phyloP scores from a whole-genome alignment of 306 rosid species.

The Quercus dentata region DNA sequence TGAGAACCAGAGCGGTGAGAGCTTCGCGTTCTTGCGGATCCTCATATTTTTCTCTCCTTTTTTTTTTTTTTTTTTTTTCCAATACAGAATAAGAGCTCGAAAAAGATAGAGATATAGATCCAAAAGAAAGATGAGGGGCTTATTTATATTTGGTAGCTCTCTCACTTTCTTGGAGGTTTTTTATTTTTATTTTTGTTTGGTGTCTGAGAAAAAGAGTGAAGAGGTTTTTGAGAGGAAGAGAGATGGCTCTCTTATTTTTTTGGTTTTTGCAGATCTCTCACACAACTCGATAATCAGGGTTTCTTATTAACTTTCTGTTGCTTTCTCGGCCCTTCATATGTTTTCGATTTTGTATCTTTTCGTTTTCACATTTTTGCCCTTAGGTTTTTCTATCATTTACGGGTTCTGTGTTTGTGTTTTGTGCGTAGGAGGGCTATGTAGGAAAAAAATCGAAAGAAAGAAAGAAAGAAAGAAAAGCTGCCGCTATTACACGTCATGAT shows the following conservation, averaged over 20 bases:
- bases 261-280: constrained; percentile 67
- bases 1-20: constrained; percentile 48
- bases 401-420: neutral
- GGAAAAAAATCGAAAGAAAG: too few species aligned
- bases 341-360: constrained; percentile 14
- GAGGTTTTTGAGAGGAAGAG: neutral
- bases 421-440: too few species aligned
- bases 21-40: constrained; percentile 76
- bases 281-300: constrained; percentile 66
- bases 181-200: neutral
- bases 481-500: constrained; percentile 47
- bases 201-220: neutral
- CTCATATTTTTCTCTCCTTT: constrained; percentile 40
- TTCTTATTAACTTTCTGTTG: constrained; percentile 31
- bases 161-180: neutral
- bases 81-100: neutral
- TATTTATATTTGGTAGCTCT: neutral
- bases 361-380: constrained; percentile 30
- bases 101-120: neutral
- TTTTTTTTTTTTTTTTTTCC: too few species aligned
- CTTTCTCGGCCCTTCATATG: constrained; percentile 52
- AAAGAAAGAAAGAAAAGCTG: constrained; percentile 14
- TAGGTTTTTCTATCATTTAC: constrained; percentile 24
- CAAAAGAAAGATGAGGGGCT: neutral
- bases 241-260: neutral